A percentile compares a stretch with the other conserved stretches of the same genome.
phyloP scores from a whole-genome alignment of 2,329 filamentous ascomycete species.

The Rutstroemia sp. region DNA sequence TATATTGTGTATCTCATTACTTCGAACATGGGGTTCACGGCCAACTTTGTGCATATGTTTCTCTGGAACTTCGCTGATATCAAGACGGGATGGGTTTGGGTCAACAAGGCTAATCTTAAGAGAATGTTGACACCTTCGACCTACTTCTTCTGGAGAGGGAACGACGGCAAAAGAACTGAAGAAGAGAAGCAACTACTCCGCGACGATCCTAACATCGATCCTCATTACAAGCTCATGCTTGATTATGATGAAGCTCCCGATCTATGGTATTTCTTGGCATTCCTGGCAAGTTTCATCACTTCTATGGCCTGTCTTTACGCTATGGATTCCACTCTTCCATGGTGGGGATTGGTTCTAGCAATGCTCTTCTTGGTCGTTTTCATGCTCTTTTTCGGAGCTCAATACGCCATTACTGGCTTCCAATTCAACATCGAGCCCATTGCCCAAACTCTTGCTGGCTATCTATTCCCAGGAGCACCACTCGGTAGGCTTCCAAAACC shows the following conservation, averaged over 20 bases:
- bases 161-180: slow-evolving; percentile 7
- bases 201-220: slow-evolving; percentile 27
- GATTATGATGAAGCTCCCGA: slow-evolving; percentile 47
- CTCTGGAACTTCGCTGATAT: slow-evolving; percentile 35
- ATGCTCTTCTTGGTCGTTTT: slow-evolving; percentile 27
- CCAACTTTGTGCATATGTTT: slow-evolving; percentile 38
- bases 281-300: slow-evolving; percentile 38
- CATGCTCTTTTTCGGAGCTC: slow-evolving; percentile 24
- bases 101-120: slow-evolving; percentile 19
- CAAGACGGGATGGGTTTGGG: slow-evolving; percentile 28
- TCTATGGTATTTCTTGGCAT: slow-evolving; percentile 49
- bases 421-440: slow-evolving; percentile 40
- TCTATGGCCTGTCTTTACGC: slow-evolving; percentile 36
- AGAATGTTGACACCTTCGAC: slow-evolving; percentile 16
- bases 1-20: slow-evolving; percentile 36
- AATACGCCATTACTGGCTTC: slow-evolving; percentile 40
- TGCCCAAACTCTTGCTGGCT: slow-evolving; percentile 40
- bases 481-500: slow-evolving; percentile 30
- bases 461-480: slow-evolving; percentile 47
- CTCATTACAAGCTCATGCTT: slow-evolving; percentile 36
- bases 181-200: slow-evolving; percentile 13
- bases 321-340: slow-evolving; percentile 45
- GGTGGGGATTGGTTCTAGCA: slow-evolving; percentile 26
- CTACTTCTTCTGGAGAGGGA: slow-evolving; percentile 21
- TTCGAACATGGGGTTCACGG: slow-evolving; percentile 40